Base-by-base conservation (phyloP, 306 rosid genomes). In the Prunus armeniaca region DNA sequence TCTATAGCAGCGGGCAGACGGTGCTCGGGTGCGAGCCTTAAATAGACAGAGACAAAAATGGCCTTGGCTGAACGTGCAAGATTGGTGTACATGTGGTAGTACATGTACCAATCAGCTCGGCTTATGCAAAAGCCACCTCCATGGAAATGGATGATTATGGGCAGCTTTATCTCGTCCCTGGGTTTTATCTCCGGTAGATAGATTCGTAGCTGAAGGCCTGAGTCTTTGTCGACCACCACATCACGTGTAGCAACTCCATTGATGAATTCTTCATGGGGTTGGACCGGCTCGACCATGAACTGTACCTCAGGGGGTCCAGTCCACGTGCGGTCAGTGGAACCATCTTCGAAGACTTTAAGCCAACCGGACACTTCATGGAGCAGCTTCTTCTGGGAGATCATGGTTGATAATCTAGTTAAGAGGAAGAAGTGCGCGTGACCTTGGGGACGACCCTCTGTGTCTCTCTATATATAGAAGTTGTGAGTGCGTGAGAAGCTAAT, bases 111-210 rank as follows among this genome's bases (percentile, higher is more conserved):
- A 9, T 88, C 84, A 2, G 97, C 78, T 78, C 88, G 82, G 69
- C 88, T 89, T 1, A 89, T 88, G 78, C 97, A 91, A 22, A 91
- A 91, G 12, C 97, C 97, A 4, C 97, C 97, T 0, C 97, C 97
- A 0, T 87, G 91, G 38, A 87, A 86, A 30, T 91, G 95, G 22
- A 91, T 55, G 9, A 89, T 73, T 38, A 91, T 47, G 0, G 93
- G 93, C 0, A 92, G 70, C 19, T 84, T 84, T 1, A 41, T 9
- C 0, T 10, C 11, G 1, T 62, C 65, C 1, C 63, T 83, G 1
- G 43, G 73, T 2, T 61, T 69, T 56, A 17, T 70, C 60, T 89
- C 89, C 3, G 92, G 93, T 1, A 85, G 27, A n/a, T 92, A 92
- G 3, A 87, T 43, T 1, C 97, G 69, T 0, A 82, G 75, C 0